A percentile compares a stretch with the other conserved stretches of the same genome.
phyloP scores from a whole-genome alignment of 2,329 filamentous ascomycete species.

The Blumeria hordei region DNA sequence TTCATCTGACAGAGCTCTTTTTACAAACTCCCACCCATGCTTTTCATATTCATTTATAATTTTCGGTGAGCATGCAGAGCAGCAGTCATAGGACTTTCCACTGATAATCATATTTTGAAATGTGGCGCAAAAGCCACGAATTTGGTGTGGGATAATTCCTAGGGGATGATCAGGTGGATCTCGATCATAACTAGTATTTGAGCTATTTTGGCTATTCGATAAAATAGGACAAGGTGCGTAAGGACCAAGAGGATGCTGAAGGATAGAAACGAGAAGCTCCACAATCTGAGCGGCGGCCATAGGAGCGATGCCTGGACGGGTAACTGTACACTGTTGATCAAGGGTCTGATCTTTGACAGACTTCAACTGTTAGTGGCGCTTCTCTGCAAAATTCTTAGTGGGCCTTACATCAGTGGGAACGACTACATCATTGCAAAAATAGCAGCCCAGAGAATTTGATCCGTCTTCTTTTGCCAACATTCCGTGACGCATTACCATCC shows the following conservation, averaged over 20 bases:
- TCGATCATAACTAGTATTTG: conserved; percentile 22
- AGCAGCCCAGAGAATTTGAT: conserved; percentile 63
- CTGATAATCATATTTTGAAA: conserved; percentile 53
- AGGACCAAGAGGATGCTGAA: conserved; percentile 62
- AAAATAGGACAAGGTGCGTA: conserved; percentile 30
- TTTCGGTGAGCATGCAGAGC: conserved; percentile 52
- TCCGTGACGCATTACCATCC: conserved; percentile 91
- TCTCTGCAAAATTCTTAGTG: not conserved
- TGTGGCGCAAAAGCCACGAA: conserved; percentile 51
- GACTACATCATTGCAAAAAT: conserved; percentile 97
- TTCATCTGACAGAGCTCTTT: conserved; percentile 46
- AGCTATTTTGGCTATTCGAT: conserved; percentile 13
- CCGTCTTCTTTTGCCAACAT: conserved; percentile 29
- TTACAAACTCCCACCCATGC: conserved; percentile 55
- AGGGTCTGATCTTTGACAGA: conserved; percentile 86
- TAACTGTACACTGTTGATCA: conserved; percentile 95
- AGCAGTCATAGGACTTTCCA: conserved; percentile 55
- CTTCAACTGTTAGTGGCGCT: conserved; percentile 21
- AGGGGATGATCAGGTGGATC: conserved; percentile 34
- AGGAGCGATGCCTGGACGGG: conserved; percentile 71
- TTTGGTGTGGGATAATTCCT: conserved; percentile 53
- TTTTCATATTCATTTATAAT: conserved; percentile 42
- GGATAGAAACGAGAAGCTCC: conserved; percentile 63
- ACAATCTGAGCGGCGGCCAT: conserved; percentile 82
- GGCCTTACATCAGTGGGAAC: conserved; percentile 64